Percentiles rank a stretch among this genome's conserved stretches.
These are phyloP conservation scores for Naganishia kalamii DNA, from an alignment of 768 basidiomycete species.

Conservation along the genomic window DNA sequence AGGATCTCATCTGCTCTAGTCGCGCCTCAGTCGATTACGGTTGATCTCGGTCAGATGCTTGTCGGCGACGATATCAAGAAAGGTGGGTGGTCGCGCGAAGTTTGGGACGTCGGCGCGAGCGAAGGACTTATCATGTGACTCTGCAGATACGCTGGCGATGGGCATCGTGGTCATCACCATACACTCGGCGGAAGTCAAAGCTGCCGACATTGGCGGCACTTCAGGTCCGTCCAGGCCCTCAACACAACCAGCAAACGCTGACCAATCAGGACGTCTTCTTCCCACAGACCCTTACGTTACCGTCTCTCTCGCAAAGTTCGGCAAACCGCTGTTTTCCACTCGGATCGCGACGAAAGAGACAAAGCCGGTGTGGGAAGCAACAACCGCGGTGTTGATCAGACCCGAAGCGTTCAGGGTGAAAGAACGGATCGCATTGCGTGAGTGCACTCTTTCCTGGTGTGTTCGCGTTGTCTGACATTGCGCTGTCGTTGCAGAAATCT, in stretches of 20 bases:
- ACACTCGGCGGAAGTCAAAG: constrained; percentile 13
- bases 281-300: constrained; percentile 16
- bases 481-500: constrained; percentile 3
- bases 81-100: background rate
- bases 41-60: constrained; percentile 22
- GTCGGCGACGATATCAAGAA: constrained; percentile 24
- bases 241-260: background rate
- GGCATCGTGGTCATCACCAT: constrained; percentile 18
- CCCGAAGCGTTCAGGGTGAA: constrained; percentile 17
- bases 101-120: background rate
- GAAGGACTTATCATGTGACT: background rate
- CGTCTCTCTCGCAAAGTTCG: constrained; percentile 15
- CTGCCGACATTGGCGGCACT: constrained; percentile 10
- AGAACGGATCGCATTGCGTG: constrained; percentile 14
- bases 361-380: constrained; percentile 21
- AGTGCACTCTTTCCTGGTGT: background rate
- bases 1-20: background rate
- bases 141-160: constrained; percentile 10
- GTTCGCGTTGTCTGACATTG: too few species aligned
- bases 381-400: constrained; percentile 3
- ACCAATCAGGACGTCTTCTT: background rate
- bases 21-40: constrained; percentile 17
- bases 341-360: constrained; percentile 17
- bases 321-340: constrained; percentile 21
- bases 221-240: background rate